Conservation (phyloP, 768 basidiomycete genomes). For the Termitomyces sp. region DNA sequence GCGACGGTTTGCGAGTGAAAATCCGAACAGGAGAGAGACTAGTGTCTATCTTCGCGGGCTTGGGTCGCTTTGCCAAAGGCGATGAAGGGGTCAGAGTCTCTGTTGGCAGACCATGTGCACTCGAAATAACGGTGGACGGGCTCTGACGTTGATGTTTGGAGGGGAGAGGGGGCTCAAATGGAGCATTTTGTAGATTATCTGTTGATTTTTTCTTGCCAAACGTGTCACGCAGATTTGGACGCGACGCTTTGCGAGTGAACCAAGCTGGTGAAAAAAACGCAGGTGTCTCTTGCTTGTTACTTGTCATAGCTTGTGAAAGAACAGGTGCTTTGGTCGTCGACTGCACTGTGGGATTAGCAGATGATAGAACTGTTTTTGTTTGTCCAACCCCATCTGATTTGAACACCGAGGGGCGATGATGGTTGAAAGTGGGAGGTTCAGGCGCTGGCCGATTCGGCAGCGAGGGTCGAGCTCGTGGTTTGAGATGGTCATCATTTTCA, state of each 20-base stretch:
- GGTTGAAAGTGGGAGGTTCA: not conserved
- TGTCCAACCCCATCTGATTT: not conserved
- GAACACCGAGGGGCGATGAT: not conserved
- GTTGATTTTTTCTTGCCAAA: not conserved
- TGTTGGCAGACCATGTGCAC: not conserved
- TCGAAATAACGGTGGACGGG: conserved; percentile 2
- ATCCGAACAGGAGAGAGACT: conserved; percentile 1
- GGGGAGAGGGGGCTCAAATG: not conserved
- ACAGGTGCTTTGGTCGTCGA: not conserved
- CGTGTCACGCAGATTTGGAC: conserved; percentile 1
- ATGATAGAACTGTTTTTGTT: not conserved
- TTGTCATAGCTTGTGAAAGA: not conserved
- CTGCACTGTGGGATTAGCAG: not conserved
- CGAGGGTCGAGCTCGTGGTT: not conserved
- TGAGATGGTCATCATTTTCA: not conserved
- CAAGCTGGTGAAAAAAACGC: conserved; percentile 1
- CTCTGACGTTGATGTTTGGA: not conserved
- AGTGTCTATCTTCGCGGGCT: conserved; percentile 5
- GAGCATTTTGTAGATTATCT: not conserved
- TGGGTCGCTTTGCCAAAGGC: not conserved
- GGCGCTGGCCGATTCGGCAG: not conserved
- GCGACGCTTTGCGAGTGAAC: conserved; percentile 8
- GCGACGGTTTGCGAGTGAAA: conserved; percentile 8
- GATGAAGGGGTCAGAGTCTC: not conserved
- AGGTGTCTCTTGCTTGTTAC: not conserved